Conservation (phyloP, 108 stramenopile species). For the Cyclotella atomus region DNA sequence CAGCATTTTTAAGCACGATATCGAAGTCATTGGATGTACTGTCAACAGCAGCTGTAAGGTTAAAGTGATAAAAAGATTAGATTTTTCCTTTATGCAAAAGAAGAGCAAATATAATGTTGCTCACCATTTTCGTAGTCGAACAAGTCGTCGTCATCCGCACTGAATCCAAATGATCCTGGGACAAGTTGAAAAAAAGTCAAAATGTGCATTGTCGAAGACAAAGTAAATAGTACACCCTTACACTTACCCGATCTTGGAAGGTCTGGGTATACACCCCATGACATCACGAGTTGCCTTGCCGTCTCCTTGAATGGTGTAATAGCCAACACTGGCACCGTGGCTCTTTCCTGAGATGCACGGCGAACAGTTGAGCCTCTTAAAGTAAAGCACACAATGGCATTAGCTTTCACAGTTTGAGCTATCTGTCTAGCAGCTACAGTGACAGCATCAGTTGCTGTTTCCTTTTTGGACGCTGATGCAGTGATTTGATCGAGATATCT, state of each 20-base stretch:
- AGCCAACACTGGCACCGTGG: slow-evolving; percentile 79
- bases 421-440: slow-evolving; percentile 73
- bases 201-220: not conserved
- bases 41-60: slow-evolving; percentile 36
- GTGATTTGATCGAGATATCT: slow-evolving; percentile 45
- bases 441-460: slow-evolving; percentile 78
- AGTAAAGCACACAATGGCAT: slow-evolving; percentile 84
- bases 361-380: slow-evolving; percentile 74
- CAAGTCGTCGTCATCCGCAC: slow-evolving; percentile 71
- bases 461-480: slow-evolving; percentile 24
- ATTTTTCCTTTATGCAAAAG: too few species aligned
- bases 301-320: slow-evolving; percentile 78
- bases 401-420: slow-evolving; percentile 63
- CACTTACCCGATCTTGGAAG: slow-evolving; percentile 36
- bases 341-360: slow-evolving; percentile 74
- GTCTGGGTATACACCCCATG: slow-evolving; percentile 86
- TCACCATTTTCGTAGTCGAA: slow-evolving; percentile 49
- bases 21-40: slow-evolving; percentile 52
- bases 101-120: not conserved
- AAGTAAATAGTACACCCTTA: not conserved
- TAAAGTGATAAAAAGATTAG: not conserved
- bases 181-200: not conserved
- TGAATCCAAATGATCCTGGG: slow-evolving; percentile 75
- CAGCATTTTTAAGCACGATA: slow-evolving; percentile 57
- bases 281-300: slow-evolving; percentile 72